A percentile compares a stretch with the other conserved stretches of the same genome.
phyloP scores from a whole-genome alignment of 257 asterid species.

The Leonotis leonurus region DNA sequence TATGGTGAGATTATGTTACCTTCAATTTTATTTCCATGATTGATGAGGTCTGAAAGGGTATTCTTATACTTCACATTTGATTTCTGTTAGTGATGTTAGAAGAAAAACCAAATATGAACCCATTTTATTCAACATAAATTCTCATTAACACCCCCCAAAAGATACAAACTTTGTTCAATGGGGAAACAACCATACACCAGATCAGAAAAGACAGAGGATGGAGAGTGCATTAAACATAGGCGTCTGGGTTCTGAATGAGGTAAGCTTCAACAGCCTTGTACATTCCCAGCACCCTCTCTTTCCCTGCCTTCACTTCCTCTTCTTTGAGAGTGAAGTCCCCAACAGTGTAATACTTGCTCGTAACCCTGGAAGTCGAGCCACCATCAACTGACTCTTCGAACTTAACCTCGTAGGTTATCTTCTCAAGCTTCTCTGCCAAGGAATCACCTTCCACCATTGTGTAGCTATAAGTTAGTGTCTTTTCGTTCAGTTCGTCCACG shows the following conservation, averaged over 20 bases:
- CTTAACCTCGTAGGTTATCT: slow-evolving; percentile 30
- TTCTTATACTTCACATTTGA: too few species aligned
- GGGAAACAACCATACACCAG: neutral
- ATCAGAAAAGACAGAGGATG: neutral
- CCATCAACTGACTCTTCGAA: slow-evolving; percentile 25
- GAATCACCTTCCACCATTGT: slow-evolving; percentile 32
- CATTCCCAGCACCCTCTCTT: slow-evolving; percentile 26
- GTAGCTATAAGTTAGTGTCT: slow-evolving; percentile 23
- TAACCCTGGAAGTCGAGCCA: slow-evolving; percentile 32
- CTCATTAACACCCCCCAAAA: neutral
- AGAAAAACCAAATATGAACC: neutral
- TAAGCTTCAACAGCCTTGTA: slow-evolving; percentile 36
- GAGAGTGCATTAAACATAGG: slow-evolving; percentile 19
- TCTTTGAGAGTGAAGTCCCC: slow-evolving; percentile 29
- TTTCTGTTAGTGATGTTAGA: neutral
- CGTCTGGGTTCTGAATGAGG: slow-evolving; percentile 29
- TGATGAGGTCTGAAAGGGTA: neutral
- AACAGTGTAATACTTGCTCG: slow-evolving; percentile 30
- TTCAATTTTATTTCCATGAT: neutral
- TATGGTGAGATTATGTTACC: too few species aligned
- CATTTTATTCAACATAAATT: slow-evolving; percentile 2
- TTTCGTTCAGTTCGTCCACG: slow-evolving; percentile 25
- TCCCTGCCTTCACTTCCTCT: slow-evolving; percentile 34
- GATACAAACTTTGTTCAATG: neutral
- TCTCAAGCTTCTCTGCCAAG: slow-evolving; percentile 28